Percentiles rank a stretch among this genome's conserved stretches.
Evolutionary conservation across 495 filamentous ascomycete species (phyloP).

Genomic region (Neurospora sp.): DNA sequence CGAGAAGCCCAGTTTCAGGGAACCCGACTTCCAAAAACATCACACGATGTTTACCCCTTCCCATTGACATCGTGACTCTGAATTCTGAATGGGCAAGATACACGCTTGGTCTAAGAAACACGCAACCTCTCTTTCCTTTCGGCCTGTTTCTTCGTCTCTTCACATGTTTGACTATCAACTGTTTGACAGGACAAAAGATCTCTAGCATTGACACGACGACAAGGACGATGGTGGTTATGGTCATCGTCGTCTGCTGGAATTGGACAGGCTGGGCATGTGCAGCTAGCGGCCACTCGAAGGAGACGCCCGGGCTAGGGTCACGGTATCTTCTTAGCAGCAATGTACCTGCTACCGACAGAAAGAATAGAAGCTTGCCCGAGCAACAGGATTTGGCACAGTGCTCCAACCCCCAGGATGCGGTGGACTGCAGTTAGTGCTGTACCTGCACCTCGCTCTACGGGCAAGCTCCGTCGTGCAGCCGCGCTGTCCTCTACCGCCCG

Average conservation of each 20-base stretch:
- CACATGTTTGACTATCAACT: neutral
- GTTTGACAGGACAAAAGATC: neutral
- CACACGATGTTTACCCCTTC: neutral
- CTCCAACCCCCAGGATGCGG: neutral
- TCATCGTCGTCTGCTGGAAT: neutral
- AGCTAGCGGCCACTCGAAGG: neutral
- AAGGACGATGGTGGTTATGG: neutral
- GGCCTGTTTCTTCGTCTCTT: neutral
- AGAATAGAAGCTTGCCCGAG: neutral
- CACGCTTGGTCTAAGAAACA: neutral
- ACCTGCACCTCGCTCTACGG: neutral
- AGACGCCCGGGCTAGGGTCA: neutral
- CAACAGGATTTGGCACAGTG: neutral
- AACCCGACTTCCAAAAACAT: neutral
- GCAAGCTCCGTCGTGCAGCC: neutral
- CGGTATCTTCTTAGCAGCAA: neutral
- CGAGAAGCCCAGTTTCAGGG: neutral
- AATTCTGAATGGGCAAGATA: neutral
- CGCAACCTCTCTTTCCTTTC: neutral
- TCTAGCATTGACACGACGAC: neutral
- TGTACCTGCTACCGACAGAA: neutral
- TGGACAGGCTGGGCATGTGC: neutral
- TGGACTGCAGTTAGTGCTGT: neutral
- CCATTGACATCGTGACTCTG: neutral
- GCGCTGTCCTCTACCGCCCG: neutral